phyloP scores from a whole-genome alignment of 1,284 basidiomycete species.

The Flammula alnicola region DNA sequence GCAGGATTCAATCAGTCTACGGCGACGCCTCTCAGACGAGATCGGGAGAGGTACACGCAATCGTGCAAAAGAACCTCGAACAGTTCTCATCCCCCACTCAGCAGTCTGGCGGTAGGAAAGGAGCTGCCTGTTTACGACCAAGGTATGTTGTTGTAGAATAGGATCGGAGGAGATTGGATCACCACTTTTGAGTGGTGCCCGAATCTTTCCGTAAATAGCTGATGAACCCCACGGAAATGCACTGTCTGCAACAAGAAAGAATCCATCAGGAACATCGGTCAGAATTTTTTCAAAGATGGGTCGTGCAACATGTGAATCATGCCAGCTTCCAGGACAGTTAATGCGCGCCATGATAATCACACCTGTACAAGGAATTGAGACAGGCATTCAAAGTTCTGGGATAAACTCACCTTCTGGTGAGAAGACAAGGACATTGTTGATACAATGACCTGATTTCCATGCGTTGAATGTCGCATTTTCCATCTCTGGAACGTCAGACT shows the following conservation, averaged over 20 bases:
- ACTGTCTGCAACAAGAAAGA: constrained; percentile 46
- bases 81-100: constrained; percentile 48
- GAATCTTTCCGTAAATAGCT: constrained; percentile 37
- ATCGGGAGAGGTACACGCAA: constrained; percentile 42
- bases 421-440: constrained; percentile 38
- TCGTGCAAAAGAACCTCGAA: constrained; percentile 48
- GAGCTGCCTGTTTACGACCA: constrained; percentile 37
- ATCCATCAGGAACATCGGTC: constrained; percentile 38
- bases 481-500: constrained; percentile 39
- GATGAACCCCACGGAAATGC: constrained; percentile 42
- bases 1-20: constrained; percentile 36
- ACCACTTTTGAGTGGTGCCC: constrained; percentile 44
- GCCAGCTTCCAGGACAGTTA: constrained; percentile 54
- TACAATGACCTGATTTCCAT: constrained; percentile 47
- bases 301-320: constrained; percentile 44
- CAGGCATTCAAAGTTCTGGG: constrained; percentile 28
- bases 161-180: constrained; percentile 29
- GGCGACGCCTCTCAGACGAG: constrained; percentile 24
- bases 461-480: constrained; percentile 56
- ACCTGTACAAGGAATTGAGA: constrained; percentile 26
- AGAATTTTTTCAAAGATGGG: constrained; percentile 42
- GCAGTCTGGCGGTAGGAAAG: constrained; percentile 46
- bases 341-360: constrained; percentile 38
- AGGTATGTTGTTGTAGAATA: constrained; percentile 21
- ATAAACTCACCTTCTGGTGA: constrained; percentile 40